These are phyloP conservation scores for Gaeumannomyces sp. DNA, from an alignment of 2,329 filamentous ascomycete genomes.

Conservation along the genomic window DNA sequence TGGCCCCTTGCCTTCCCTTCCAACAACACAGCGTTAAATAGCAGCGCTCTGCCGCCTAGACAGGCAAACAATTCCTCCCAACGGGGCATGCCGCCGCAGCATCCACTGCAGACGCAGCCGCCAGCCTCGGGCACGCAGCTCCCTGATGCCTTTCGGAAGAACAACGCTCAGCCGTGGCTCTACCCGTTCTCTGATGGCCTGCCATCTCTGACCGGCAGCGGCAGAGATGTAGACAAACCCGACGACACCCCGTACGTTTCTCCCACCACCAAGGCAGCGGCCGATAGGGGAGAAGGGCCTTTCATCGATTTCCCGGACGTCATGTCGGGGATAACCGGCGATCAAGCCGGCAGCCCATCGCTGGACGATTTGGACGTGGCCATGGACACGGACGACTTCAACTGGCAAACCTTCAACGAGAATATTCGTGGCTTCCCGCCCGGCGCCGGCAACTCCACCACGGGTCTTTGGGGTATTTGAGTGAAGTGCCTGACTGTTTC, in stretches of 20 bases:
- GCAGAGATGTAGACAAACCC: neutral
- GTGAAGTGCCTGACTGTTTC: neutral
- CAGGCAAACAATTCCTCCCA: neutral
- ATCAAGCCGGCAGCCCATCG: conserved; percentile 14
- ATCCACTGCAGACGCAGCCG: conserved; percentile 6
- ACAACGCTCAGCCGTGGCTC: conserved; percentile 48
- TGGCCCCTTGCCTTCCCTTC: conserved; percentile 20
- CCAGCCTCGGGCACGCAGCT: conserved; percentile 14
- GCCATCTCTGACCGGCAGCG: neutral
- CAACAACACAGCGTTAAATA: neutral
- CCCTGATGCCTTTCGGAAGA: conserved; percentile 36
- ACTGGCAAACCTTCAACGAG: conserved; percentile 32
- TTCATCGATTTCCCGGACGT: neutral
- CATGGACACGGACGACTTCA: conserved; percentile 30
- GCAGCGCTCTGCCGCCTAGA: neutral
- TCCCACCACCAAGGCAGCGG: neutral
- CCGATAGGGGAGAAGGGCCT: neutral
- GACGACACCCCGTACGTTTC: neutral
- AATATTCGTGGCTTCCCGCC: conserved; percentile 20
- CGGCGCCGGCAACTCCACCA: neutral
- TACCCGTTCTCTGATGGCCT: conserved; percentile 20
- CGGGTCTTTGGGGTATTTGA: neutral
- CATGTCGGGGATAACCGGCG: neutral
- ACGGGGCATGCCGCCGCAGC: conserved; percentile 1
- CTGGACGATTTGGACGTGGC: conserved; percentile 26